phyloP scores from a whole-genome alignment of 2,329 filamentous ascomycete genomes.

The Parafenestella ontariensis region DNA sequence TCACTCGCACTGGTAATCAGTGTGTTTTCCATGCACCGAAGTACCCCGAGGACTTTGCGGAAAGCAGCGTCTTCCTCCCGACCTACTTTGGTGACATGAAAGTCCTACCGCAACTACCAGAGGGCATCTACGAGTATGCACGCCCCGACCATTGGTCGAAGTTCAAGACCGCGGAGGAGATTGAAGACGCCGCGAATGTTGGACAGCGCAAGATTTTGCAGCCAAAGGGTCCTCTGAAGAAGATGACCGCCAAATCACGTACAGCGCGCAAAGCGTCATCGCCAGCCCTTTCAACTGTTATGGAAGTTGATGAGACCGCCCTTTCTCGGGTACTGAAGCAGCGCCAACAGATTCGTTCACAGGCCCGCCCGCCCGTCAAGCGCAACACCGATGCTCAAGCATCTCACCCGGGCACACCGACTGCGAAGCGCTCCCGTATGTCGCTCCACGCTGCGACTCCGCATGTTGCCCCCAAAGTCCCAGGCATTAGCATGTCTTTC shows the following conservation, averaged over 20 bases:
- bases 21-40: constrained; percentile 13
- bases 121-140: not conserved
- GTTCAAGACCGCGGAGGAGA: constrained; percentile 18
- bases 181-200: constrained; percentile 4
- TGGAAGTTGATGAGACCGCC: not conserved
- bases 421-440: not conserved
- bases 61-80: constrained; percentile 7
- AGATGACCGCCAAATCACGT: not conserved
- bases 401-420: not conserved
- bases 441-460: not conserved
- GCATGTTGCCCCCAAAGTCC: not conserved
- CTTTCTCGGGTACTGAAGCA: not conserved
- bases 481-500: not conserved
- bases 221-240: not conserved
- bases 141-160: constrained; percentile 21
- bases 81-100: constrained; percentile 28
- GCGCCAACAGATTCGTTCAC: constrained; percentile 3
- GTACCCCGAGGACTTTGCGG: not conserved
- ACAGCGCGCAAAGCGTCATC: not conserved
- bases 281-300: not conserved
- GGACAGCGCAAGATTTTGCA: constrained; percentile 4
- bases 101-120: constrained; percentile 10
- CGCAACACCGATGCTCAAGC: not conserved
- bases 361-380: constrained; percentile 3
- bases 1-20: constrained; percentile 17